These are phyloP conservation scores for Neltuma alba DNA, from an alignment of 306 rosid species.

Conservation along the genomic window DNA sequence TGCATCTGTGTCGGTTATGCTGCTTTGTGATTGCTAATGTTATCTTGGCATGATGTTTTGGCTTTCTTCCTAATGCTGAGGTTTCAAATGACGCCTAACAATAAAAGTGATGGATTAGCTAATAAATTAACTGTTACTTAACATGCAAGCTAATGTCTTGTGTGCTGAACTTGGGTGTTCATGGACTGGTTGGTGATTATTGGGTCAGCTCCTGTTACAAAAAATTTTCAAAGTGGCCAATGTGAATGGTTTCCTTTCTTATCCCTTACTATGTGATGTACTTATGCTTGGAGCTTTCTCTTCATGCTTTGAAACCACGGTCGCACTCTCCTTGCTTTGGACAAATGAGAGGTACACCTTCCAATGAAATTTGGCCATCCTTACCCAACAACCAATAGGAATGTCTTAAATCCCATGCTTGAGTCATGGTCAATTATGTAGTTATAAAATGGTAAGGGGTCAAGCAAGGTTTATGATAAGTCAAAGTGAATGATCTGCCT, in stretches of 20 bases:
- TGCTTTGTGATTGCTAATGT: neutral
- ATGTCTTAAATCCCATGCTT: neutral
- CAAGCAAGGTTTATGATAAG: neutral
- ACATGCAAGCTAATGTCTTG: neutral
- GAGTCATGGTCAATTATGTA: neutral
- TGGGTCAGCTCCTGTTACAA: neutral
- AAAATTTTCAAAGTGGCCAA: neutral
- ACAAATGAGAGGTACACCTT: neutral
- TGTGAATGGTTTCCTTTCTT: neutral
- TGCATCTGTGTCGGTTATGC: too few species aligned
- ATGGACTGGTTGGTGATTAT: neutral
- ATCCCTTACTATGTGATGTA: neutral
- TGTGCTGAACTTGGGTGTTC: neutral
- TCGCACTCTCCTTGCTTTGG: neutral
- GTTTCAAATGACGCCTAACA: neutral
- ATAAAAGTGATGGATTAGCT: conserved; percentile 18
- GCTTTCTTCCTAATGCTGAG: neutral
- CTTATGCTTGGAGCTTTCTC: neutral
- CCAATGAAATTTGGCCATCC: neutral
- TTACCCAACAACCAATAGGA: neutral
- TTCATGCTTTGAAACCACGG: neutral
- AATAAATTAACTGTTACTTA: neutral
- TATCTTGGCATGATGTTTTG: neutral
- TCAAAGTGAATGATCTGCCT: neutral
- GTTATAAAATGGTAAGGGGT: neutral